A percentile compares a stretch with the other conserved stretches of the same genome.
phyloP scores from a whole-genome alignment of 306 rosid genomes.

The Rosa multiflora region DNA sequence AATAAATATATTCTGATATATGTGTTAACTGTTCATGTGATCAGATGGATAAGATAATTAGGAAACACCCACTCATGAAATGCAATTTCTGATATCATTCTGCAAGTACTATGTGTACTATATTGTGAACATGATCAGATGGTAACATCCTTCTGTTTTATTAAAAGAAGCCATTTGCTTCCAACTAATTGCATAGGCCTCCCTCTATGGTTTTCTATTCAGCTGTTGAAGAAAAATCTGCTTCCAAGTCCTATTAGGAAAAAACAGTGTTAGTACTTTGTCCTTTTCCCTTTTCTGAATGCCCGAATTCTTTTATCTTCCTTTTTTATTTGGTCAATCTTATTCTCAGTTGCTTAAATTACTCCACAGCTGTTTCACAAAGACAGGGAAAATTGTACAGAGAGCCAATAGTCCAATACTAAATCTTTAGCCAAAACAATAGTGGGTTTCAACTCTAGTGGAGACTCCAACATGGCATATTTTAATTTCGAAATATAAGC shows the following conservation, averaged over 20 bases:
- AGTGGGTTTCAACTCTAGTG: slow-evolving; percentile 26
- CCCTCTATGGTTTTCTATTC: not conserved
- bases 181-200: not conserved
- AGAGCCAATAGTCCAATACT: too few species aligned
- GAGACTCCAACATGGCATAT: slow-evolving; percentile 23
- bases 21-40: not conserved
- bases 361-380: slow-evolving; percentile 9
- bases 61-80: slow-evolving; percentile 17
- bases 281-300: not conserved
- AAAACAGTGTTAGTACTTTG: not conserved
- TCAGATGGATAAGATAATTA: slow-evolving; percentile 25
- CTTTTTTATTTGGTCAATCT: not conserved
- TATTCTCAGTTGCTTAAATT: not conserved
- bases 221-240: slow-evolving; percentile 7
- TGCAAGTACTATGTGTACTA: not conserved
- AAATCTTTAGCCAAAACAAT: too few species aligned
- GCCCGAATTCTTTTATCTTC: not conserved
- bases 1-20: not conserved
- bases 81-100: not conserved
- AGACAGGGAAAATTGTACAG: not conserved
- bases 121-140: not conserved
- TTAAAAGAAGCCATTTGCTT: not conserved
- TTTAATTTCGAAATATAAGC: not conserved
- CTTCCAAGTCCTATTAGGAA: not conserved
- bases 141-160: too few species aligned